Percentiles rank a stretch among this genome's conserved stretches.
Conservation (phyloP, 2,329 filamentous ascomycete genomes). For the Tolypocladium inflatum region DNA sequence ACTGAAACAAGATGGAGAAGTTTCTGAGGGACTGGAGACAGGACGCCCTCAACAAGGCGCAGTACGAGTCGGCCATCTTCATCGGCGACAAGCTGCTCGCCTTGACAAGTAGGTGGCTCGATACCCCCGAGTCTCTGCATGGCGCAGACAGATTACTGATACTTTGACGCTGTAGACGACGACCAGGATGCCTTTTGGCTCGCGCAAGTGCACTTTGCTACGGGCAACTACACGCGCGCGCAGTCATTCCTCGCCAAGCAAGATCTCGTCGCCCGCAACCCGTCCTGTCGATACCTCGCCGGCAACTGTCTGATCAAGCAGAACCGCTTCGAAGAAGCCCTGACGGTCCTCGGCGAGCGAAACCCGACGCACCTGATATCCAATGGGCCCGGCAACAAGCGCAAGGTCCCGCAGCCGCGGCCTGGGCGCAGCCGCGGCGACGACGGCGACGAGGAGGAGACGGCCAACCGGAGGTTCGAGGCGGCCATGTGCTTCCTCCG, state of each 20-base stretch:
- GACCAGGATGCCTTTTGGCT: slow-evolving; percentile 95
- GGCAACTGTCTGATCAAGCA: slow-evolving; percentile 94
- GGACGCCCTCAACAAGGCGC: slow-evolving; percentile 89
- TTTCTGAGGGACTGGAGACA: slow-evolving; percentile 92
- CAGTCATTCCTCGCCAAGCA: slow-evolving; percentile 77
- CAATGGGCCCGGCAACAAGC: slow-evolving; percentile 33
- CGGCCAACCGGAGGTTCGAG: slow-evolving; percentile 73
- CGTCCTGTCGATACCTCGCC: slow-evolving; percentile 85
- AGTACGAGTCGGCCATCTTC: slow-evolving; percentile 94
- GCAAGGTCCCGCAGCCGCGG: slow-evolving; percentile 26
- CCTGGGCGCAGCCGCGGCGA: slow-evolving; percentile 21
- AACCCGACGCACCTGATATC: slow-evolving; percentile 85
- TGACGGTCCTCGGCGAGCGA: slow-evolving; percentile 78
- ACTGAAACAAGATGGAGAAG: slow-evolving; percentile 61
- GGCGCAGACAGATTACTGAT: background rate
- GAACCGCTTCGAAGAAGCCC: slow-evolving; percentile 78
- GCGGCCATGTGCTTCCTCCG: slow-evolving; percentile 95
- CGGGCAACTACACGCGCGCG: slow-evolving; percentile 88
- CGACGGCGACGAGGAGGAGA: slow-evolving; percentile 52
- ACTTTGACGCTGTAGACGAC: slow-evolving; percentile 52
- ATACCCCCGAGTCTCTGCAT: background rate
- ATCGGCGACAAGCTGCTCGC: slow-evolving; percentile 95
- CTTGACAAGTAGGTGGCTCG: slow-evolving; percentile 65
- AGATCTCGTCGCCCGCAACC: slow-evolving; percentile 70
- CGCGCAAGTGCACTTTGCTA: slow-evolving; percentile 94